These are phyloP conservation scores for Pisolithus microcarpus DNA, from an alignment of 768 basidiomycete genomes.

Conservation along the genomic window DNA sequence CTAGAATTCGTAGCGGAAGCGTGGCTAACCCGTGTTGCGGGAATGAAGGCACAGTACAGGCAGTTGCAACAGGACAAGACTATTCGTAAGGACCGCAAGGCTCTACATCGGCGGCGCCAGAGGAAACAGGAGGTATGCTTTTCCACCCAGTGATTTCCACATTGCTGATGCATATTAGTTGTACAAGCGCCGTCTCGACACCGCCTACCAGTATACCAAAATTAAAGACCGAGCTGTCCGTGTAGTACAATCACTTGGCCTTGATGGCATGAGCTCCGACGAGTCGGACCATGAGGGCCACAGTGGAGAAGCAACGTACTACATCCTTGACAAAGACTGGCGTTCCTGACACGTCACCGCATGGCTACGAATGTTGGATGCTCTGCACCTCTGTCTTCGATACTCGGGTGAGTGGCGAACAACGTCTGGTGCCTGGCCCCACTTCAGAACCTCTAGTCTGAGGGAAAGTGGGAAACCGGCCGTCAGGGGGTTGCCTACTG, in stretches of 20 bases:
- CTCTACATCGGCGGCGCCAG: background rate
- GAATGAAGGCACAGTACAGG: constrained; percentile 1
- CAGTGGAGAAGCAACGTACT: background rate
- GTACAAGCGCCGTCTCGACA: background rate
- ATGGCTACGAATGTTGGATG: background rate
- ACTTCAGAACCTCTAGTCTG: background rate
- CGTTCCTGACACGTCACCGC: background rate
- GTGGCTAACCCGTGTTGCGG: background rate
- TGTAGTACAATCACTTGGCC: background rate
- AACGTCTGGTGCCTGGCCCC: background rate
- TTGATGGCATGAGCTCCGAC: constrained; percentile 1
- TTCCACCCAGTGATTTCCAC: background rate
- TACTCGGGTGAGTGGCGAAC: background rate
- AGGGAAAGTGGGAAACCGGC: background rate
- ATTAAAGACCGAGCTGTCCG: background rate
- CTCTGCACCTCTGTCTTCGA: background rate
- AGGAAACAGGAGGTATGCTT: background rate
- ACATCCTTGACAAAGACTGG: background rate
- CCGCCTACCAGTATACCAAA: background rate
- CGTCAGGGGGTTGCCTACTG: background rate
- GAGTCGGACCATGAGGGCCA: constrained; percentile 1
- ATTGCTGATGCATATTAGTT: background rate
- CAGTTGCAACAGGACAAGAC: background rate
- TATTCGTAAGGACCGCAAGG: background rate
- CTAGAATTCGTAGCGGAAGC: background rate